A percentile compares a stretch with the other conserved stretches of the same genome.
Conservation (phyloP, 495 filamentous ascomycete species). For the Penicillium dipodomyicola region DNA sequence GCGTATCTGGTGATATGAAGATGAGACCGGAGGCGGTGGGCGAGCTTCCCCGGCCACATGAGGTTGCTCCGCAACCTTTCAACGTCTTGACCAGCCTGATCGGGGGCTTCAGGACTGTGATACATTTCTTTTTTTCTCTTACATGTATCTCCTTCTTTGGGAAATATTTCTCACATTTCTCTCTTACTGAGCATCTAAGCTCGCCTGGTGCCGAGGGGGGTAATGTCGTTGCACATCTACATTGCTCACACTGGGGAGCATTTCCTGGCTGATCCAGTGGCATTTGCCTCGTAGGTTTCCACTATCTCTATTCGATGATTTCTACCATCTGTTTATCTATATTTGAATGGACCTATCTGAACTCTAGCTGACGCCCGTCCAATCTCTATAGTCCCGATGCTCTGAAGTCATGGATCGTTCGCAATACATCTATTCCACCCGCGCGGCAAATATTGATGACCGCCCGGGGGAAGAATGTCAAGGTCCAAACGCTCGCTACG, state of each 20-base stretch:
- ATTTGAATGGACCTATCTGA: not conserved
- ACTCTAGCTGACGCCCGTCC: constrained; percentile 21
- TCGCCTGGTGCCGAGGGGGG: constrained; percentile 41
- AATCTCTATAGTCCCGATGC: constrained; percentile 61
- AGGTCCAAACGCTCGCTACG: constrained; percentile 66
- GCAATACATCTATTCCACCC: constrained; percentile 62
- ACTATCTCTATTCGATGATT: not conserved
- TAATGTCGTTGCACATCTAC: constrained; percentile 77
- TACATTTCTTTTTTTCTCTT: constrained; percentile 14
- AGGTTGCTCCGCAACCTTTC: constrained; percentile 3
- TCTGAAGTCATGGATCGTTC: constrained; percentile 64
- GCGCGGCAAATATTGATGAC: constrained; percentile 80
- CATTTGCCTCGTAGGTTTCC: constrained; percentile 63
- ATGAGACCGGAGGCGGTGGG: constrained; percentile 27
- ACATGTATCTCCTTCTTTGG: constrained; percentile 10
- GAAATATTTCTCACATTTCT: constrained; percentile 27
- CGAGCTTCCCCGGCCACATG: constrained; percentile 8
- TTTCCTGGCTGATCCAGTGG: constrained; percentile 66
- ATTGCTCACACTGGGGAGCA: constrained; percentile 87
- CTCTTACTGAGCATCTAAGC: constrained; percentile 32
- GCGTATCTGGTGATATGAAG: constrained; percentile 38
- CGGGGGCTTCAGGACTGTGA: constrained; percentile 25
- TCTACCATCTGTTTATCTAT: not conserved
- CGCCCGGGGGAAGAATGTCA: constrained; percentile 74
- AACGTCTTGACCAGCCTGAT: constrained; percentile 9